These are phyloP conservation scores for Paecilomyces formosus DNA, from an alignment of 2,329 filamentous ascomycete genomes.

Conservation along the genomic window DNA sequence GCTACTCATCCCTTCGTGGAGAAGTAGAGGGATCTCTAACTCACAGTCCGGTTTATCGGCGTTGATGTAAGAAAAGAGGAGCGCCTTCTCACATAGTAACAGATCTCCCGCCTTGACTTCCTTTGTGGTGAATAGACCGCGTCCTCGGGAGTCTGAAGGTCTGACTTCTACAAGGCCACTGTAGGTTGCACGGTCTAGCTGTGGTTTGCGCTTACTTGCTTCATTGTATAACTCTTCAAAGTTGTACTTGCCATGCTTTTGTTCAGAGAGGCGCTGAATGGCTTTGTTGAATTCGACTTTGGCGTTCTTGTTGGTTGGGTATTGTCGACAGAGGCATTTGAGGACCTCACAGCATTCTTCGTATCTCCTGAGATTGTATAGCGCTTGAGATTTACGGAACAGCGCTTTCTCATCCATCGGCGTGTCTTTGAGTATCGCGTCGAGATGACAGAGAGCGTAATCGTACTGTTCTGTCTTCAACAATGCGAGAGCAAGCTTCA, in stretches of 20 bases:
- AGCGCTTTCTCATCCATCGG: conserved; percentile 35
- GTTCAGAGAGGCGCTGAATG: not conserved
- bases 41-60: not conserved
- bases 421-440: conserved; percentile 8
- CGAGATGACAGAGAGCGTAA: conserved; percentile 24
- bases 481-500: conserved; percentile 30
- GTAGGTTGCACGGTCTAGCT: conserved; percentile 44
- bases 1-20: conserved; percentile 29
- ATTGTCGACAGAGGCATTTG: conserved; percentile 19
- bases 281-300: conserved; percentile 10
- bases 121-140: conserved; percentile 46
- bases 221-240: not conserved
- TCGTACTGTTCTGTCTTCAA: conserved; percentile 25
- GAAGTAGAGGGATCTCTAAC: conserved; percentile 10
- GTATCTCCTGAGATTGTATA: conserved; percentile 39
- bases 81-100: conserved; percentile 51
- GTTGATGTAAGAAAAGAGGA: conserved; percentile 27
- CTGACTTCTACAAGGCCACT: conserved; percentile 35
- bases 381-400: conserved; percentile 39
- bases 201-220: not conserved
- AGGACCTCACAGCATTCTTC: conserved; percentile 29
- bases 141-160: conserved; percentile 34
- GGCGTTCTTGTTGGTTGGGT: conserved; percentile 27
- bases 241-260: not conserved
- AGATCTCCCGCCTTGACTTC: conserved; percentile 44